Base-by-base conservation (phyloP, 225 moss, liverwort and hornwort genomes). In the Bryum argenteum region DNA sequence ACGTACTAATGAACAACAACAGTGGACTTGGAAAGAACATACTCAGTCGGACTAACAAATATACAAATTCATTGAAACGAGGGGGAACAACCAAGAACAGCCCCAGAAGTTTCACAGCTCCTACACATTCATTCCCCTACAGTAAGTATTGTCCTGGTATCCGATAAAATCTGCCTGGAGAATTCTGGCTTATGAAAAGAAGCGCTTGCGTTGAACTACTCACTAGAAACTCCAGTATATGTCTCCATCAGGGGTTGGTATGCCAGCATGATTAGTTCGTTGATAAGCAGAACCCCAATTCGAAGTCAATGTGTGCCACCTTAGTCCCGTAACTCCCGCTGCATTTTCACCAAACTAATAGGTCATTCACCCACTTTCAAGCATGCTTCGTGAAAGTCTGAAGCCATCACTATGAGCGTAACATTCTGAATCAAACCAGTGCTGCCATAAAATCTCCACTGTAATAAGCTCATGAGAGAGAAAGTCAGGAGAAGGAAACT, bases 181-280 rank as follows among this genome's bases (percentile, higher is more conserved):
- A 39, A 26, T 72, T 42, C 43, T 63, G 18, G 11, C 52, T 13
- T 47, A 16, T 61, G 16, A 58, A 68, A 54, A 17, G 17, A 65
- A 40, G 39, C 5, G 42, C 22, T 63, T 67, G 75, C 42, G 37
- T 53, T 53, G 11, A 70, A 61, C 4, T 28, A 86, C 89, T 83
- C 78, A 96, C 96, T 88, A 88, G 66, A 98, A 98, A 68, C 91
- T 91, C 98, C 98, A 98, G 74, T 94, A 98, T 66, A 89, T 80
- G 28, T 80, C 81, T 69, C 98, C 98, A 79, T 83, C 85, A 73
- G 90, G 80, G 76, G 89, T 79, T 68, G 94, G 98, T 82, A 98
- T 90, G 75, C 98, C 98, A 48, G 94, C 98, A 44, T 92, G 89
- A 77, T 98, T 89, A 62, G 98, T 98, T 53, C 91, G 92, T 79